These are phyloP conservation scores for Melastoma candidum DNA, from an alignment of 441 rosid species.

Conservation along the genomic window DNA sequence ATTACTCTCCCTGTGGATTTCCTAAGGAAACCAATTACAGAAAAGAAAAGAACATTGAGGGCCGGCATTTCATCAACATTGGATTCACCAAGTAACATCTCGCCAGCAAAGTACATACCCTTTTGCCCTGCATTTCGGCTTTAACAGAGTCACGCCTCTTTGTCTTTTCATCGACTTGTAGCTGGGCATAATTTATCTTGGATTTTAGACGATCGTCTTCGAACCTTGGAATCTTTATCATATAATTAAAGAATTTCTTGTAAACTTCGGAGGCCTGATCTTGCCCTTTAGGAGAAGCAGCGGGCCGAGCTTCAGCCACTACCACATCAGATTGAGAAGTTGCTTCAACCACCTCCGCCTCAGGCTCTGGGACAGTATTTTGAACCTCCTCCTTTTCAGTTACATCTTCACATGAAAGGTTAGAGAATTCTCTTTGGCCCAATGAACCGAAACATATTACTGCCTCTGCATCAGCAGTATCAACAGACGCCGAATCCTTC, in stretches of 20 bases:
- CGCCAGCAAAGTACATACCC: slow-evolving; percentile 29
- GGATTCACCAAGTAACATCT: slow-evolving; percentile 4
- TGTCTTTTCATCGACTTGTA: slow-evolving; percentile 51
- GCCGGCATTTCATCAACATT: slow-evolving; percentile 19
- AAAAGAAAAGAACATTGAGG: slow-evolving; percentile 4
- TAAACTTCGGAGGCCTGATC: slow-evolving; percentile 28
- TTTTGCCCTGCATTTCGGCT: slow-evolving; percentile 38
- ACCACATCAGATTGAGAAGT: slow-evolving; percentile 16
- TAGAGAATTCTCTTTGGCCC: slow-evolving; percentile 22
- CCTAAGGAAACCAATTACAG: slow-evolving; percentile 29
- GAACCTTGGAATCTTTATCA: slow-evolving; percentile 56
- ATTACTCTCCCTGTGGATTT: slow-evolving; percentile 30
- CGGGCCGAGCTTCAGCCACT: slow-evolving; percentile 19
- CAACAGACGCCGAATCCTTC: slow-evolving; percentile 1
- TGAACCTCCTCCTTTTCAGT: slow-evolving; percentile 12
- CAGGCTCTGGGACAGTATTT: slow-evolving; percentile 4
- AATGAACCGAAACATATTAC: slow-evolving; percentile 19
- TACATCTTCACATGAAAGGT: slow-evolving; percentile 17
- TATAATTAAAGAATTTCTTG: slow-evolving; percentile 42
- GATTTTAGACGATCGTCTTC: slow-evolving; percentile 46
- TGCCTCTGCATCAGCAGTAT: slow-evolving; percentile 19
- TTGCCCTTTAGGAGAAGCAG: slow-evolving; percentile 32
- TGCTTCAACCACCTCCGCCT: slow-evolving; percentile 14
- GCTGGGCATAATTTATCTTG: slow-evolving; percentile 43
- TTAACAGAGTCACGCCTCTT: slow-evolving; percentile 50